These are phyloP conservation scores for Mycena maculata DNA, from an alignment of 768 basidiomycete genomes.

Conservation along the genomic window DNA sequence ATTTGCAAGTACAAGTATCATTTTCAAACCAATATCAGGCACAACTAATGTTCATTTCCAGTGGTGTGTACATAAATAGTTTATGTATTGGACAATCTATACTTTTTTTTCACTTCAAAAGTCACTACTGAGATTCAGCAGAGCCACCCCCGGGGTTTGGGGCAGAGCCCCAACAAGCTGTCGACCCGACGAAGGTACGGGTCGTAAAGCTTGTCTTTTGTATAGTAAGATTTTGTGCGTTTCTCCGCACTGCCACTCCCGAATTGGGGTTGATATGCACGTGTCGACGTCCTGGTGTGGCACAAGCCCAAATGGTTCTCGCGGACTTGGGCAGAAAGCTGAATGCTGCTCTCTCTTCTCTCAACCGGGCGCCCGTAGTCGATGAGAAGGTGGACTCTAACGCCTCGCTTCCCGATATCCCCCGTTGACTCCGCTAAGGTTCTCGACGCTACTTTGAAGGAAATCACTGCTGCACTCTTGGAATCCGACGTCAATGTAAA, in stretches of 20 bases:
- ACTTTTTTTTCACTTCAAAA: too few species aligned
- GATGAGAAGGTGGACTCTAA: constrained; percentile 83
- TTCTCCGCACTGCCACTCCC: background rate
- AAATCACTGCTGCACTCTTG: constrained; percentile 92
- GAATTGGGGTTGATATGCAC: constrained; percentile 3
- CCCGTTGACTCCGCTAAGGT: constrained; percentile 67
- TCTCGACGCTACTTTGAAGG: constrained; percentile 93
- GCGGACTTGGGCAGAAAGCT: constrained; percentile 94
- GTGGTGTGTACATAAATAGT: too few species aligned
- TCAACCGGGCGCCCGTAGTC: constrained; percentile 86
- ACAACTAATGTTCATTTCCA: too few species aligned
- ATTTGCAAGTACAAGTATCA: too few species aligned
- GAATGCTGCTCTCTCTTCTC: constrained; percentile 91
- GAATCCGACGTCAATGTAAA: constrained; percentile 99
- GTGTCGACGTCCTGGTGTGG: constrained; percentile 15
- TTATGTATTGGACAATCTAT: too few species aligned
- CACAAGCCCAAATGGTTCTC: constrained; percentile 82
- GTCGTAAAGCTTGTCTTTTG: too few species aligned
- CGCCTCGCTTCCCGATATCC: constrained; percentile 1
- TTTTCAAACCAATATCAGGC: too few species aligned
- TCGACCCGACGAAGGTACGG: too few species aligned
- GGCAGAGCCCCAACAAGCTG: too few species aligned
- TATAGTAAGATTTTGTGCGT: too few species aligned
- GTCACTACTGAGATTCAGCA: too few species aligned
- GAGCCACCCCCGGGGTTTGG: too few species aligned